A percentile compares a stretch with the other conserved stretches of the same genome.
Evolutionary conservation across 352 stramenopile genomes (phyloP).

Genomic region (Globisporangium irregulare): DNA sequence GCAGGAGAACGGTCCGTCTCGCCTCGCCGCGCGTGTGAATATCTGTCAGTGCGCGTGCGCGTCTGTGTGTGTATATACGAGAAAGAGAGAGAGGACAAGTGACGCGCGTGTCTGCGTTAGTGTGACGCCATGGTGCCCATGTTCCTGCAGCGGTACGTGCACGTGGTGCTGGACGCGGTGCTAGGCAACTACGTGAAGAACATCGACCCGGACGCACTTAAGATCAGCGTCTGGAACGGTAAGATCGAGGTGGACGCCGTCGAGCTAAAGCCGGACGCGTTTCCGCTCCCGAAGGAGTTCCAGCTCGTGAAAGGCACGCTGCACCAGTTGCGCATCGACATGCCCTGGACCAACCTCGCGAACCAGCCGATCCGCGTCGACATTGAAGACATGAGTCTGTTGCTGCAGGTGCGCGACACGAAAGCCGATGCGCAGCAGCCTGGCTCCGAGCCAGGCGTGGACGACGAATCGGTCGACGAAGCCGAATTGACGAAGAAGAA

Average conservation of each 20-base stretch:
- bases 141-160: slow-evolving; percentile 85
- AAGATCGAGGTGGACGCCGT: slow-evolving; percentile 83
- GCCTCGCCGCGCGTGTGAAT: not conserved
- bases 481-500: slow-evolving; percentile 21
- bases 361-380: slow-evolving; percentile 74
- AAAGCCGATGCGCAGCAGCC: slow-evolving; percentile 13
- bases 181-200: slow-evolving; percentile 86
- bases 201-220: slow-evolving; percentile 78
- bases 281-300: slow-evolving; percentile 63
- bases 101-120: not conserved
- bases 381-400: slow-evolving; percentile 72
- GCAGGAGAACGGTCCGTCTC: not conserved
- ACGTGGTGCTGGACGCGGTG: slow-evolving; percentile 79
- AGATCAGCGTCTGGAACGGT: slow-evolving; percentile 85
- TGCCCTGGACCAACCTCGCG: slow-evolving; percentile 74
- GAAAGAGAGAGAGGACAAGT: not conserved
- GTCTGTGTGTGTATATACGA: not conserved
- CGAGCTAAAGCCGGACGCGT: slow-evolving; percentile 71
- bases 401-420: slow-evolving; percentile 50
- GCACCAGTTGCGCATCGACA: slow-evolving; percentile 68
- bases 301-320: slow-evolving; percentile 73
- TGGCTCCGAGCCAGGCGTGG: slow-evolving; percentile 1
- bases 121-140: slow-evolving; percentile 26
- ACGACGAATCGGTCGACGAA: slow-evolving; percentile 5
- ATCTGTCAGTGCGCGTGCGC: not conserved